phyloP scores from a whole-genome alignment of 2,329 filamentous ascomycete species.

The Neofusicoccum ribis region DNA sequence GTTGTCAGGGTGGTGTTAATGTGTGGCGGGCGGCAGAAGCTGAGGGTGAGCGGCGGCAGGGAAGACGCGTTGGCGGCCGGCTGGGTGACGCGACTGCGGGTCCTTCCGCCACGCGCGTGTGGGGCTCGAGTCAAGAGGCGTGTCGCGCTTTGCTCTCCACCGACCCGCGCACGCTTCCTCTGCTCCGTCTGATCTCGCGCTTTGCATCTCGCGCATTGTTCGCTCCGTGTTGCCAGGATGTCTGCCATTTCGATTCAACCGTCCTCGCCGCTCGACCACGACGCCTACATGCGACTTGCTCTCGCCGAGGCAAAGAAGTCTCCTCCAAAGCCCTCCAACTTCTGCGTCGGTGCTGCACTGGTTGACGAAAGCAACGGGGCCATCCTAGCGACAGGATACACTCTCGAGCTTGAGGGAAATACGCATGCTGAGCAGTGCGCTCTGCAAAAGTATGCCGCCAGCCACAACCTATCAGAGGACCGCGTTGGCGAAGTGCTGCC shows the following conservation, averaged over 20 bases:
- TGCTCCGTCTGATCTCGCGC: constrained; percentile 9
- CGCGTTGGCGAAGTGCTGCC: constrained; percentile 55
- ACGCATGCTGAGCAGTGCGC: constrained; percentile 96
- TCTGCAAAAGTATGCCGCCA: constrained; percentile 66
- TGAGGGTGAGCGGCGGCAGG: constrained; percentile 13
- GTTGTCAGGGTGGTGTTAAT: neutral
- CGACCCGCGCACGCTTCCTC: neutral
- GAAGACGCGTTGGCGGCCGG: constrained; percentile 29
- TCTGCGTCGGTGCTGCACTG: constrained; percentile 90
- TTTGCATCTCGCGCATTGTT: neutral
- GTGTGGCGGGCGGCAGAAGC: neutral
- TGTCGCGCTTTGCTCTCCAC: constrained; percentile 12
- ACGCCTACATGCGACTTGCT: constrained; percentile 66
- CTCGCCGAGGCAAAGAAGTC: constrained; percentile 76
- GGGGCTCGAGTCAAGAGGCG: constrained; percentile 23
- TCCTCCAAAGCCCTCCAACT: constrained; percentile 86
- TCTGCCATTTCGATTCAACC: neutral
- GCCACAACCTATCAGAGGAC: constrained; percentile 50
- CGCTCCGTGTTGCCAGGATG: neutral
- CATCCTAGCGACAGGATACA: constrained; percentile 81
- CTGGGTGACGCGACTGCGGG: constrained; percentile 24
- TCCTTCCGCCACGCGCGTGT: constrained; percentile 25
- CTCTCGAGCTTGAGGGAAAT: constrained; percentile 85
- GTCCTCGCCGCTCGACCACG: constrained; percentile 31
- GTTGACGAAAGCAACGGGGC: constrained; percentile 58